Conservation (phyloP, 2,329 filamentous ascomycete genomes). For the Aspergillus japonicus region DNA sequence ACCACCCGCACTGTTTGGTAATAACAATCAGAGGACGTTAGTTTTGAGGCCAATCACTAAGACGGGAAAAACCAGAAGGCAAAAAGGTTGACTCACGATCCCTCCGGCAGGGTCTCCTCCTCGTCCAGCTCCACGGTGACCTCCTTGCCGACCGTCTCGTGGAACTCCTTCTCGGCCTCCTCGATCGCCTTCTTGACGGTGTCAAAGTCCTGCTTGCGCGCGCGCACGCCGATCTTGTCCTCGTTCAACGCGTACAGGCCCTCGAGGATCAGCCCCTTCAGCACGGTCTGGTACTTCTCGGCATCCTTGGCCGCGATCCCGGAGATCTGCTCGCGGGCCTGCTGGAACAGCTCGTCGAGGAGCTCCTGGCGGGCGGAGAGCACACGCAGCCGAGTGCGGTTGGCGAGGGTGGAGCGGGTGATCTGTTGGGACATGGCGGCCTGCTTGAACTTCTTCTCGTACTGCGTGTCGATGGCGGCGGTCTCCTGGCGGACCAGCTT, state of each 20-base stretch:
- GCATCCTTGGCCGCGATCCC: conserved; percentile 56
- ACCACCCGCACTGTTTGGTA: conserved; percentile 69
- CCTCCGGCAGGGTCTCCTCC: conserved; percentile 73
- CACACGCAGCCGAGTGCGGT: conserved; percentile 90
- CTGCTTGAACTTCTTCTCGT: conserved; percentile 99
- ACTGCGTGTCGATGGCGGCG: conserved; percentile 82
- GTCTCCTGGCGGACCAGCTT: conserved; percentile 97
- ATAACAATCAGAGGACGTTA: not conserved
- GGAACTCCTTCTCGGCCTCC: conserved; percentile 77
- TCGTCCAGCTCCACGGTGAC: conserved; percentile 72
- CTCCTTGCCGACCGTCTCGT: conserved; percentile 71
- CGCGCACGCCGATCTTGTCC: conserved; percentile 70
- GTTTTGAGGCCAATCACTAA: not conserved
- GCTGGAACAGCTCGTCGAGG: conserved; percentile 84
- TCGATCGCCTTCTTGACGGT: conserved; percentile 74
- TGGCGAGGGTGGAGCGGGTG: conserved; percentile 90
- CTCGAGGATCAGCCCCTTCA: conserved; percentile 83
- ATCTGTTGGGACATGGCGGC: conserved; percentile 98
- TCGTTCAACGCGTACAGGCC: conserved; percentile 87
- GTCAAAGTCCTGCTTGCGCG: conserved; percentile 75
- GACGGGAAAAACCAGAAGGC: conserved; percentile 6
- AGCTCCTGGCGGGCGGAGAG: conserved; percentile 85
- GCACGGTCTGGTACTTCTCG: conserved; percentile 68
- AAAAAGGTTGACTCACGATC: conserved; percentile 63
- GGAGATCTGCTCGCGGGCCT: conserved; percentile 69